Percentiles rank a stretch among this genome's conserved stretches.
These are phyloP conservation scores for Pythium coloratum DNA, from an alignment of 352 stramenopile genomes.

Conservation along the genomic window DNA sequence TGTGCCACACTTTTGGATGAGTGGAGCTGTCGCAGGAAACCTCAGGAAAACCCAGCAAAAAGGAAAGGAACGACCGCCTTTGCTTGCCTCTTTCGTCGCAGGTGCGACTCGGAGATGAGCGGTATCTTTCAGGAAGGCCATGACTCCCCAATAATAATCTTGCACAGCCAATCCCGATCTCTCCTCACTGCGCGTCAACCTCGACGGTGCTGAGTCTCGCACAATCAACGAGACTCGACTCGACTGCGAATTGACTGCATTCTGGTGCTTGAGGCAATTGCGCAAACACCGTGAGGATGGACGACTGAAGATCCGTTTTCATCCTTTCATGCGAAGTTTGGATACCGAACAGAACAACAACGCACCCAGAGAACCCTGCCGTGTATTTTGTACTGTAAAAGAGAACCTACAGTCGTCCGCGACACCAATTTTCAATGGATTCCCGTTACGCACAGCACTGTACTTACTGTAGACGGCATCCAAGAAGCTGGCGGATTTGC, in stretches of 20 bases:
- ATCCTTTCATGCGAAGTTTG: neutral
- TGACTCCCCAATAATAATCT: neutral
- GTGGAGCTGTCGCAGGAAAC: neutral
- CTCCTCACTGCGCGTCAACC: neutral
- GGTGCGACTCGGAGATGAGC: neutral
- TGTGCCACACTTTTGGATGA: neutral
- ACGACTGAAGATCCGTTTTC: neutral
- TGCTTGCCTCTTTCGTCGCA: neutral
- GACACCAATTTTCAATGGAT: conserved; percentile 4
- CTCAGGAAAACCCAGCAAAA: neutral
- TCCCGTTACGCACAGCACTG: neutral
- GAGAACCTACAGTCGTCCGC: neutral
- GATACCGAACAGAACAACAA: conserved; percentile 6
- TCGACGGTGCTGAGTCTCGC: neutral
- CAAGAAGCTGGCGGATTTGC: neutral
- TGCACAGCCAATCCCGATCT: neutral
- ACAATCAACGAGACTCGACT: neutral
- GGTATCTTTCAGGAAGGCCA: neutral
- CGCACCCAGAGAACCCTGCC: conserved; percentile 1
- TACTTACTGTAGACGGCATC: neutral
- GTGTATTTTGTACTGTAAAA: neutral
- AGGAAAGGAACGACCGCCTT: neutral
- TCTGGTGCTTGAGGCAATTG: conserved; percentile 4
- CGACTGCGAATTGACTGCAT: neutral
- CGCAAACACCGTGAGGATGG: neutral